Base-by-base conservation (phyloP, 2,329 filamentous ascomycete genomes). In the Fusarium xylarioides region DNA sequence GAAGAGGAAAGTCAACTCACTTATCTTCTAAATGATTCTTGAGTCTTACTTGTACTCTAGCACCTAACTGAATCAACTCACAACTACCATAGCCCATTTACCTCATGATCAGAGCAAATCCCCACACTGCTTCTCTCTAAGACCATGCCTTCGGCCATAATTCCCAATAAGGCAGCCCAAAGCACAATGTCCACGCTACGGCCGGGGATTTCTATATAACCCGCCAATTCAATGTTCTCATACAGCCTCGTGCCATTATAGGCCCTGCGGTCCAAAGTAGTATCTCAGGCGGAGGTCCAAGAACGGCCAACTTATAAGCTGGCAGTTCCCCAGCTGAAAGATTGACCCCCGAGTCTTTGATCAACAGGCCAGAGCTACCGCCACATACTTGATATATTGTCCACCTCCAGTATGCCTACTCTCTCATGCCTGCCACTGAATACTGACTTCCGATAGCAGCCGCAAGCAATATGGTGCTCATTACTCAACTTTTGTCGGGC, bases 221-320 rank as follows among this genome's bases (percentile, higher is more conserved):
- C 74, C 64, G 62, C 74, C 74, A 76, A 76, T 76, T 76, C 74
- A 26, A 75, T 76, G 57, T 71, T 63, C 55, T 52, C 60, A 66
- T 66, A 58, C 40, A 67, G 38, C 65, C 67, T 73, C 53, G 62
- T 70, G 58, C 38, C 49, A 62, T 40, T 56, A 62, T 59, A 68
- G 74, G 64, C 66, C 58, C 34, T 49, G 50, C 38, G 55, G 42
- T 57, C 53, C 57, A 67, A 76, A 57, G 70, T 42, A 15, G 64
- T 53, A 63, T 69, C 52, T 53, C 30, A 23, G n/a, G 54, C 32
- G 43, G 35, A 63, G 67, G 34, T 50, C 32, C 21, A 35, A 60
- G 16, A 49, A 61, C 50, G 60, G 26, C 52, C 44, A 50, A 42
- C 57, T 65, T 68, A 74, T 57, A 67, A 76, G 52, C 35, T 40